Percentiles rank a stretch among this genome's conserved stretches.
These are phyloP conservation scores for Leavenworthia alabamica DNA, from an alignment of 345 rosid species.

Conservation along the genomic window DNA sequence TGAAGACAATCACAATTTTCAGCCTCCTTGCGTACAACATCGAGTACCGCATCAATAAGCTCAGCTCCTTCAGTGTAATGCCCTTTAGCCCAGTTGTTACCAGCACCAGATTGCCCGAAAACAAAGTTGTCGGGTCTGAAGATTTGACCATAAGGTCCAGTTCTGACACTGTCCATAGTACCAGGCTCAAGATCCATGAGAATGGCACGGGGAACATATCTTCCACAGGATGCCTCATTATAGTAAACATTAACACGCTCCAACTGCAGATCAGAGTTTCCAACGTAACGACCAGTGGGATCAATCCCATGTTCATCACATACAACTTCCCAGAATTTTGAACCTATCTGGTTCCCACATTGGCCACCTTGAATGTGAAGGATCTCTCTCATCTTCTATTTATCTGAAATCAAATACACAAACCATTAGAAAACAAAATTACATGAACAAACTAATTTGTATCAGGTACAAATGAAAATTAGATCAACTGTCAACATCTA, in stretches of 20 bases:
- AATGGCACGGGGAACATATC: constrained; percentile 70
- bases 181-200: constrained; percentile 82
- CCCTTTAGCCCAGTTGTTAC: constrained; percentile 87
- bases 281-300: constrained; percentile 65
- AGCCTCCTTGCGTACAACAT: constrained; percentile 72
- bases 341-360: constrained; percentile 77
- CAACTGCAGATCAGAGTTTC: constrained; percentile 55
- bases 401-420: constrained; percentile 9
- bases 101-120: constrained; percentile 78
- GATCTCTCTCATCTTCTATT: constrained; percentile 61
- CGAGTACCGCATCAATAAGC: constrained; percentile 65
- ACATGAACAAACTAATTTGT: neutral
- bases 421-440: constrained; percentile 1
- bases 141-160: constrained; percentile 68
- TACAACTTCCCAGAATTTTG: constrained; percentile 78
- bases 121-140: constrained; percentile 72
- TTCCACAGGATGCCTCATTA: constrained; percentile 72
- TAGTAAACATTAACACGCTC: constrained; percentile 74
- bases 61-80: constrained; percentile 84
- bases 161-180: constrained; percentile 72
- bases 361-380: constrained; percentile 77
- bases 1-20: constrained; percentile 78
- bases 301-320: constrained; percentile 81
- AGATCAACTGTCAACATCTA: neutral
- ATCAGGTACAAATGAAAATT: constrained; percentile 1